Evolutionary conservation across 1,284 basidiomycete genomes (phyloP), one percentile per base, ranked within the genome.

Genomic region (Rhodotorula sp.): DNA sequence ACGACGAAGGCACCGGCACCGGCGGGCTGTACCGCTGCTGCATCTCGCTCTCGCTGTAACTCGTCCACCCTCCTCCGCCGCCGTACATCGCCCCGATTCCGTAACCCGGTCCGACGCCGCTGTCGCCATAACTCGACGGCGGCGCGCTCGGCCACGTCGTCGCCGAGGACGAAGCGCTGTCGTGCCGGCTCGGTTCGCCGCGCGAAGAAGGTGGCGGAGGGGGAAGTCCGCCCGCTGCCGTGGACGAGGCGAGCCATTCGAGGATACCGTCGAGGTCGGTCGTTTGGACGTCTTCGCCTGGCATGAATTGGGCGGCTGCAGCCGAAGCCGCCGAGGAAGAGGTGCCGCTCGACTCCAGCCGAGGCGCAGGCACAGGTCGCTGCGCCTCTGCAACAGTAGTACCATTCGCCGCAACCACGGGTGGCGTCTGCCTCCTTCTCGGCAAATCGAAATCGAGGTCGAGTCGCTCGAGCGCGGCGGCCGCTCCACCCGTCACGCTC

Each of bases 191-290:
- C 63, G 26, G 52, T 31, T 15, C 43, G 46, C 20, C n/a, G 21
- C 43, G 51, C 15, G 63, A 64, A 14, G 62, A 56, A 14, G 62
- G 47, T 15, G 69, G 54, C 51, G 69, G 54, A 21, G 58, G 67
- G 2, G 70, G 69, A 3, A 62, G 46, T 3, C 62, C 57, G 3
- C 64, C 67, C 10, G 67, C 67, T 4, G 49, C 34, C 2, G 59
- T 46, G 43, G 65, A 60, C 31, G 64, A 66, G 23, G 67, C 61
- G 63, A 72, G 67, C 70, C 70, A 72, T 39, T 68, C 67, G 61
- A 72, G 70, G 23, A 72, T 72, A 5, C 67, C 67, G 46, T 72
- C 70, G 43, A 72, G 60, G n/a, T 72, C 70, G 7, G 70, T 71
- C 57, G 64, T 62, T 31, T 51, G 43, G 6, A 16, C 47, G 39